Evolutionary conservation across 2,329 filamentous ascomycete genomes (phyloP), one percentile per base, ranked within the genome.

Genomic region (Thelonectria olida): DNA sequence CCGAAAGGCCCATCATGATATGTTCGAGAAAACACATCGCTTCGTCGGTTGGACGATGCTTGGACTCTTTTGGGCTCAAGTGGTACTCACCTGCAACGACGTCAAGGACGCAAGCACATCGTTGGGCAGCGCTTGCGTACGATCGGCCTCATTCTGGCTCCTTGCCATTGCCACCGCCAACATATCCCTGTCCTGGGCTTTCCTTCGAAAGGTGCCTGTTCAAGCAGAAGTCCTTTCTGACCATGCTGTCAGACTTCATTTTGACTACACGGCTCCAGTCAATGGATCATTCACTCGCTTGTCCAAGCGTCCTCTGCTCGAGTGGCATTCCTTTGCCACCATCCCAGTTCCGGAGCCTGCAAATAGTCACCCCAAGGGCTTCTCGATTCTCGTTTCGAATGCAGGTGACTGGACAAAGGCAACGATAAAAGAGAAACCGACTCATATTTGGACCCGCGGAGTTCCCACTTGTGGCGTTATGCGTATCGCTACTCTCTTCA

Each of bases 321-420:
- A 92, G 74, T 91, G 88, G 81, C 90, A 92, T 74, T 83, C 86
- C 2, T 92, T 92, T 70, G 90, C 90, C 23, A 88, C 88, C 0
- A 91, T 93, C 61, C 88, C 90, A 1, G 83, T 87, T 61, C 82
- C 85, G 2, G 74, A 78, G 54, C 53, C 72, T 20, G 23, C 61
- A 51, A 45, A 67, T 64, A 53, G 63, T 54, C 12, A 69, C 47
- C 51, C 65, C 50, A 61, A 68, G 9, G 88, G 85, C 6, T 92
- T 88, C 75, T 90, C 88, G 0, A 79, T 89, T 22, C 77, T 92
- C 31, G 80, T 92, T 36, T 90, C 88, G 53, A 88, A 87, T 63
- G 89, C 88, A 3, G 90, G 90, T 12, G 89, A 92, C 77, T 92
- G 90, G 67, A 69, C 67, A 0, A 67, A 67, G 86, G 91, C 89